Conservation (phyloP, 1,139 yeast genomes). For the Yamadazyma atlantica region DNA sequence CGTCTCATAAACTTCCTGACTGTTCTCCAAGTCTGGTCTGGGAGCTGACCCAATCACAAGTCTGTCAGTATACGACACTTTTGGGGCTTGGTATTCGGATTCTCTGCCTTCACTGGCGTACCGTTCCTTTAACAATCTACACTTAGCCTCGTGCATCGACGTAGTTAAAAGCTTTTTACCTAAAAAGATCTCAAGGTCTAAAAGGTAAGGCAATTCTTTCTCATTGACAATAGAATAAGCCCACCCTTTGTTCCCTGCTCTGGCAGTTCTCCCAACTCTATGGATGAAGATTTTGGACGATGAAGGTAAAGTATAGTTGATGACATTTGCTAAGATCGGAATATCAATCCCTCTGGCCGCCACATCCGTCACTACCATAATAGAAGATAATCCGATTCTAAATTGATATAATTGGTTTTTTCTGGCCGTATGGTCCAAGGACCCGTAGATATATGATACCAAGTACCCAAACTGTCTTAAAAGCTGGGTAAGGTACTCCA, state of each 20-base stretch:
- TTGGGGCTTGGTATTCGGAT: constrained; percentile 48
- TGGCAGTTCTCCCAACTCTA: constrained; percentile 98
- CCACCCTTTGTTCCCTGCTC: constrained; percentile 99
- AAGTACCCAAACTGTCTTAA: constrained; percentile 80
- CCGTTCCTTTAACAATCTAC: constrained; percentile 48
- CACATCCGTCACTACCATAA: constrained; percentile 94
- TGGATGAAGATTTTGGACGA: constrained; percentile 93
- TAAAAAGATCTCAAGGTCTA: constrained; percentile 87
- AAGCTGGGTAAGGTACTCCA: constrained; percentile 76
- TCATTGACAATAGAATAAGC: constrained; percentile 90
- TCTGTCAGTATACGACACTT: constrained; percentile 69
- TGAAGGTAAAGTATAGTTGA: constrained; percentile 87
- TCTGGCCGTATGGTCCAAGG: constrained; percentile 94
- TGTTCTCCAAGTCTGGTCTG: constrained; percentile 64
- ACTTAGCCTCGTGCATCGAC: constrained; percentile 63
- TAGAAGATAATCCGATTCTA: constrained; percentile 75
- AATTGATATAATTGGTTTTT: constrained; percentile 84
- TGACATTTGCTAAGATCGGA: constrained; percentile 91
- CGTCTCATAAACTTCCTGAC: constrained; percentile 70
- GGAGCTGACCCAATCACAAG: constrained; percentile 85
- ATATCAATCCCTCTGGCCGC: constrained; percentile 99
- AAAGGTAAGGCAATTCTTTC: constrained; percentile 81
- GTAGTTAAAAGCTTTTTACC: constrained; percentile 79
- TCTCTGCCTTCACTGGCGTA: constrained; percentile 22
- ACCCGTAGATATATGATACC: constrained; percentile 87